phyloP scores from a whole-genome alignment of 1,139 yeast genomes.

The Sugiyamaella pinicola region DNA sequence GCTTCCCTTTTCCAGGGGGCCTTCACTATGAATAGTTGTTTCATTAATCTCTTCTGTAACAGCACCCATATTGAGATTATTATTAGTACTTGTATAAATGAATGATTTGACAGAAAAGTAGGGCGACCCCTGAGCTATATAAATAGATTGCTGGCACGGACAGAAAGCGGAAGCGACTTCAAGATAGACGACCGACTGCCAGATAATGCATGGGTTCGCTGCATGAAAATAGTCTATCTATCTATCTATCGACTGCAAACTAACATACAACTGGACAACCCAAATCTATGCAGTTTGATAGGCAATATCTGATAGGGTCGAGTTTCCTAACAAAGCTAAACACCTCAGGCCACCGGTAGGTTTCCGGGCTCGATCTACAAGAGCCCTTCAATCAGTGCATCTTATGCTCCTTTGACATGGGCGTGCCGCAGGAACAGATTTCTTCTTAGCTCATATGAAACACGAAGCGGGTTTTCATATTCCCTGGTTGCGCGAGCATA shows the following conservation, averaged over 20 bases:
- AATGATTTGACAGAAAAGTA: background rate
- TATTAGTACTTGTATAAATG: conserved; percentile 33
- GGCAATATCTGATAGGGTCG: background rate
- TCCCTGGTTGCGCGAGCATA: no score
- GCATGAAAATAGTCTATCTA: background rate
- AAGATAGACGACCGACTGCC: background rate
- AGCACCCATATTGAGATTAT: conserved; percentile 12
- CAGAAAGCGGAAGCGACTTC: background rate
- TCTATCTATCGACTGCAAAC: background rate
- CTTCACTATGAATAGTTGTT: conserved; percentile 2
- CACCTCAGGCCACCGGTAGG: background rate
- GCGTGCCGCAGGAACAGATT: background rate
- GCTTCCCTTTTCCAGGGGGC: conserved; percentile 3
- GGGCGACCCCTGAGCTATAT: conserved; percentile 1
- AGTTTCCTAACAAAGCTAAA: background rate
- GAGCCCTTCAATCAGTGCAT: background rate
- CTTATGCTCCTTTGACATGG: background rate
- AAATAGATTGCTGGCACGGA: background rate
- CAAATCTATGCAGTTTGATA: background rate
- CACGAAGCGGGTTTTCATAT: no score
- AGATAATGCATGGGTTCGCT: background rate
- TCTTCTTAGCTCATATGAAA: no score
- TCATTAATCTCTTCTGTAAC: conserved; percentile 12
- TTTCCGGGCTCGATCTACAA: background rate
- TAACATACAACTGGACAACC: background rate